Evolutionary conservation across 495 filamentous ascomycete genomes (phyloP), one percentile per base, ranked within the genome.

Genomic region (Rhypophila decipiens): DNA sequence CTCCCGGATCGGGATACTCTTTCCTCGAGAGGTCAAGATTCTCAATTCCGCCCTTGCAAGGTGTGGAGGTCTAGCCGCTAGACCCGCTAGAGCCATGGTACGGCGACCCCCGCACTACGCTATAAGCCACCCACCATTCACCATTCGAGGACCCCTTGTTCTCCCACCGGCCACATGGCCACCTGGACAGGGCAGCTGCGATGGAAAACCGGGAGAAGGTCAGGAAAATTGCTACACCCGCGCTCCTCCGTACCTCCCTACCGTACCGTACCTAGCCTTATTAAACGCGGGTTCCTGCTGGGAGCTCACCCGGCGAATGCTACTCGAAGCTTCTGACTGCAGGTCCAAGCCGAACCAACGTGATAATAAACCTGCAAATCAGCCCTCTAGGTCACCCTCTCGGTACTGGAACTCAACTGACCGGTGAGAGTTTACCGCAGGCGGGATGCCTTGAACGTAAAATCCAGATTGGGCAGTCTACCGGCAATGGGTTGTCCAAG

Each of bases 251-350:
- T n/a, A n/a, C n/a, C n/a, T n/a, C n/a, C n/a, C n/a, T n/a, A n/a
- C n/a, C n/a, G n/a, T n/a, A n/a, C n/a, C n/a, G n/a, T 36, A 49
- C 49, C 51, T 45, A 53, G 47, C 44, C 50, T 58, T 46, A 51
- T 46, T 40, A 29, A 31, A 22, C 27, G 40, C 34, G 35, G 23
- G n/a, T 11, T n/a, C 21, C 18, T 18, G 29, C 21, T n/a, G 4
- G 27, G 27, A 31, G 27, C 27, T 13, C 27, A 7, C 18, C 36
- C 36, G 13, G 36, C 12, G 36, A 39, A 13, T 2, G 9, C 9
- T 39, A 18, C 13, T 13, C 12, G 9, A 46, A 39, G 44, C 42
- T 44, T 38, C 44, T 37, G 11, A 37, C 33, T 24, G 34, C 44
- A 39, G 27, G n/a, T n/a, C n/a, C n/a, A n/a, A n/a, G n/a, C n/a